Conservation (phyloP, 768 basidiomycete genomes). For the Kondoa malvinella region DNA sequence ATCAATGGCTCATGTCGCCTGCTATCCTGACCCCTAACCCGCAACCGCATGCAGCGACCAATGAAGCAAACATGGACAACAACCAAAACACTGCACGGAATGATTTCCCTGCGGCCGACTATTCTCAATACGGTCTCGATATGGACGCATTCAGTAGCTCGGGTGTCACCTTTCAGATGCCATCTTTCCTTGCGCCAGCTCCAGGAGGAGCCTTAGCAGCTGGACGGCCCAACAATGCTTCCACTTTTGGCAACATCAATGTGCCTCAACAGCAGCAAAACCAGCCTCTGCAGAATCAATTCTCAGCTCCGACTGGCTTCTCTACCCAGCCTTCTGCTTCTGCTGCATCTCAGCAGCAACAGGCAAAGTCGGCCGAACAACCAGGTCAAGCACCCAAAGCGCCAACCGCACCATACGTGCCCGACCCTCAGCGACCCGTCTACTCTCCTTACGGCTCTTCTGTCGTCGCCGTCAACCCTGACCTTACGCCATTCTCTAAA, state of each 20-base stretch:
- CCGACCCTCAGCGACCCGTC: slow-evolving; percentile 17
- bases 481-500: slow-evolving; percentile 10
- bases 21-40: no score
- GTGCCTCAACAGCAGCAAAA: slow-evolving; percentile 7
- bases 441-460: slow-evolving; percentile 25
- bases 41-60: no score
- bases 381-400: slow-evolving; percentile 1
- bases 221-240: background rate
- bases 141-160: slow-evolving; percentile 13
- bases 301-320: no score
- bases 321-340: background rate
- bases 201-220: background rate
- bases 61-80: background rate
- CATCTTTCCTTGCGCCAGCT: slow-evolving; percentile 11
- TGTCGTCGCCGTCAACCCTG: slow-evolving; percentile 17
- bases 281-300: slow-evolving; percentile 1
- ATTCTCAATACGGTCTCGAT: background rate
- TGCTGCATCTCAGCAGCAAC: slow-evolving; percentile 6
- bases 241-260: background rate
- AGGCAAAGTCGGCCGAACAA: background rate
- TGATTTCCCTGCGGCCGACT: background rate
- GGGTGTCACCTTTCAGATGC: slow-evolving; percentile 12
- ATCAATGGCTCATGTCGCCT: no score
- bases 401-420: slow-evolving; percentile 8
- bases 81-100: background rate